Evolutionary conservation across 2,329 filamentous ascomycete species (phyloP).

Genomic region (Verticillium klebahnii): DNA sequence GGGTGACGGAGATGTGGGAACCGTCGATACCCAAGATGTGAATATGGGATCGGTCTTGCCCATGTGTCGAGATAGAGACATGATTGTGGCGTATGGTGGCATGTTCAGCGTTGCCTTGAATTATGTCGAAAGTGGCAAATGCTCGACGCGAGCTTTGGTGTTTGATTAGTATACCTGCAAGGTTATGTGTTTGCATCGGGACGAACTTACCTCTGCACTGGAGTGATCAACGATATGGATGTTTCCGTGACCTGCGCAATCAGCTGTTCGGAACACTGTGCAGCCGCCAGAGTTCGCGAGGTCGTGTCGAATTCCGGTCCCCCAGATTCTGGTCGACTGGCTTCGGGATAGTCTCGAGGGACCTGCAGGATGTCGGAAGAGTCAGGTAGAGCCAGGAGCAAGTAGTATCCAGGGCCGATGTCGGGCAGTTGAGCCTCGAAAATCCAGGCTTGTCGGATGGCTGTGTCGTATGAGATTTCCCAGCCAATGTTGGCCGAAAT

Average conservation of each 20-base stretch:
- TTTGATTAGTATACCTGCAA: neutral
- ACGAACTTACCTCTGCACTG: conserved; percentile 28
- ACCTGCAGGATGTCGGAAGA: conserved; percentile 44
- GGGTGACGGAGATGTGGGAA: conserved; percentile 20
- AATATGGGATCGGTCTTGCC: conserved; percentile 29
- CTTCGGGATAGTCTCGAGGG: conserved; percentile 40
- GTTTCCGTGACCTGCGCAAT: conserved; percentile 53
- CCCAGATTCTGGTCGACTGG: conserved; percentile 30
- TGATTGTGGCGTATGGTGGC: conserved; percentile 33
- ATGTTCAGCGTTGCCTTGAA: conserved; percentile 29
- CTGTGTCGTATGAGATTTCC: conserved; percentile 45
- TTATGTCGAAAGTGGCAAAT: conserved; percentile 7
- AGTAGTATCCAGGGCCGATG: conserved; percentile 25
- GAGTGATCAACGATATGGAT: conserved; percentile 33
- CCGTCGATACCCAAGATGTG: conserved; percentile 32
- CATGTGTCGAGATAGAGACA: conserved; percentile 39
- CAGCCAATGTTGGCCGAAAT: conserved; percentile 63
- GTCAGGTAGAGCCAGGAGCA: conserved; percentile 46
- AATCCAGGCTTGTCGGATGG: conserved; percentile 50
- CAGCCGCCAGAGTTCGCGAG: conserved; percentile 46
- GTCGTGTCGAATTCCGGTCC: conserved; percentile 44
- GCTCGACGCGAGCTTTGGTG: neutral
- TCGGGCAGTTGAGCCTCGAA: conserved; percentile 26
- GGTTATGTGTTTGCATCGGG: neutral
- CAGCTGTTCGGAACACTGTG: conserved; percentile 26